Conservation (phyloP, 257 asterid species). For the Plantago major region DNA sequence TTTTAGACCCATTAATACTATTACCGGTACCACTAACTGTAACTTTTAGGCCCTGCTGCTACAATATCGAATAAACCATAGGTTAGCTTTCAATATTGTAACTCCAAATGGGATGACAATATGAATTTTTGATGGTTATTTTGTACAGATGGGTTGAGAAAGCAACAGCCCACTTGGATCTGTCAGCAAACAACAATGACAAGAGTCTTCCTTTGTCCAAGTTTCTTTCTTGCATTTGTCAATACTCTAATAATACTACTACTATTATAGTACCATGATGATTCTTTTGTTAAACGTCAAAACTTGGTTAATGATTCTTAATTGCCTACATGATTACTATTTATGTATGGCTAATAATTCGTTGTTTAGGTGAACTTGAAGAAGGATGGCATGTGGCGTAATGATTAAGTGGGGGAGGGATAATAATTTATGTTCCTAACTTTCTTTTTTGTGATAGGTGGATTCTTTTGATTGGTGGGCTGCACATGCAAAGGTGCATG, state of each 20-base stretch:
- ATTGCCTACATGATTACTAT: neutral
- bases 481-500: neutral
- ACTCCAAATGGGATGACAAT: too few species aligned
- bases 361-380: neutral
- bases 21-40: too few species aligned
- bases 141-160: neutral
- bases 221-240: conserved; percentile 9
- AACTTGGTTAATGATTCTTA: neutral
- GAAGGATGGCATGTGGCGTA: conserved; percentile 17
- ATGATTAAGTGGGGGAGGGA: conserved; percentile 17
- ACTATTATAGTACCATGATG: neutral
- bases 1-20: too few species aligned
- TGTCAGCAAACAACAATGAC: neutral
- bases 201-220: neutral
- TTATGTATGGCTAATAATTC: neutral
- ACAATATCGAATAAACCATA: too few species aligned
- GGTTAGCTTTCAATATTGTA: too few species aligned
- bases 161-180: too few species aligned
- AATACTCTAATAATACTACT: neutral
- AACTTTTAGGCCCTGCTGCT: too few species aligned
- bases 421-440: neutral
- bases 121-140: neutral
- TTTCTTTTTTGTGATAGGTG: neutral
- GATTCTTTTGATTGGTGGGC: neutral
- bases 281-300: neutral